Percentiles rank a stretch among this genome's conserved stretches.
phyloP scores from a whole-genome alignment of 1,139 yeast genomes.

The Sugiyamaella castrensis region DNA sequence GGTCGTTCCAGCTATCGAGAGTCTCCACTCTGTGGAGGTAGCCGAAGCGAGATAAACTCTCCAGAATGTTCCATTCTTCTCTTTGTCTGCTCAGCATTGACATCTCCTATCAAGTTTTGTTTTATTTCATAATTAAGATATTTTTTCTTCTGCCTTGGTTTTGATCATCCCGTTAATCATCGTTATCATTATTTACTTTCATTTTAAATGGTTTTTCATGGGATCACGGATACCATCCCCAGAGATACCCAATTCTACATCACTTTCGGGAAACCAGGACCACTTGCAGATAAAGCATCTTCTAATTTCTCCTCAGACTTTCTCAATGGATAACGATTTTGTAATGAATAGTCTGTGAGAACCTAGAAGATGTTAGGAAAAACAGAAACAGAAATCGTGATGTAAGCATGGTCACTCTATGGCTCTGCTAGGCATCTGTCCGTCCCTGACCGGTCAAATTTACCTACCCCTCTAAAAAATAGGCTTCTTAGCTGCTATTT shows the following conservation, averaged over 20 bases:
- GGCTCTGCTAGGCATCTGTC: no score
- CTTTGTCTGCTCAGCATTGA: no score
- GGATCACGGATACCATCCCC: constrained; percentile 98
- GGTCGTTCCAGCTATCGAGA: no score
- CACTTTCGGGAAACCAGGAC: constrained; percentile 94
- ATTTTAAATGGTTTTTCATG: constrained; percentile 76
- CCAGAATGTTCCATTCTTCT: no score
- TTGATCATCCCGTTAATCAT: neutral
- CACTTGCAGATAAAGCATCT: constrained; percentile 92
- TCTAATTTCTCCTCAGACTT: constrained; percentile 90
- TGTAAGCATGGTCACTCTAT: no score
- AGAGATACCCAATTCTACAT: constrained; percentile 90
- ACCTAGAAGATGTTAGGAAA: constrained; percentile 41
- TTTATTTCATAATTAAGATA: no score
- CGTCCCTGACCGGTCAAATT: no score
- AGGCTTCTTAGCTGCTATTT: constrained; percentile 98
- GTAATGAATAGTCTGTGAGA: constrained; percentile 94
- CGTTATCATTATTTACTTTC: neutral
- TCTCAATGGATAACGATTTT: constrained; percentile 87
- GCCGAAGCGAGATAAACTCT: no score
- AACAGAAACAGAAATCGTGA: no score
- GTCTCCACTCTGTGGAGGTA: no score
- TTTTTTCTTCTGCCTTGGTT: no score
- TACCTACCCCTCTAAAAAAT: constrained; percentile 78
- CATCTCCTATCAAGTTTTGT: no score